Conservation (phyloP, 768 basidiomycete species). For the Agaricus sinodeliciosus region DNA sequence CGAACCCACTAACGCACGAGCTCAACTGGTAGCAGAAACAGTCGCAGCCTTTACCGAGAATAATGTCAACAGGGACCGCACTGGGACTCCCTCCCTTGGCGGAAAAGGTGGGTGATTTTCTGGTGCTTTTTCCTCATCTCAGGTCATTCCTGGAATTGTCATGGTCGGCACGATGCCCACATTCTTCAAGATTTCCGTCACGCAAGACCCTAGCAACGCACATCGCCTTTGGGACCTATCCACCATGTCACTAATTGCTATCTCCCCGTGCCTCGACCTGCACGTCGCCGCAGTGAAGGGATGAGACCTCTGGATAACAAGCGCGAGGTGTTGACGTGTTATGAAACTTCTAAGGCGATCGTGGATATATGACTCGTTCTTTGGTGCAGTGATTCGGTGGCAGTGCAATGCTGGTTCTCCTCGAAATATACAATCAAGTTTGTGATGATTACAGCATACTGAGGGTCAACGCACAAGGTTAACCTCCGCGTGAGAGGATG, state of each 20-base stretch:
- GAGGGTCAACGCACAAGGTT: no score
- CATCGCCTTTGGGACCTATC: slow-evolving; percentile 16
- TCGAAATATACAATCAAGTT: no score
- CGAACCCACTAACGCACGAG: slow-evolving; percentile 5
- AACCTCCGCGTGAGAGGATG: no score
- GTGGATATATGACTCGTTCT: no score
- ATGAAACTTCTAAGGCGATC: slow-evolving; percentile 22
- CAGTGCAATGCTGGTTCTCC: no score
- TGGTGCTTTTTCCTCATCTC: no score
- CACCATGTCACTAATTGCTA: slow-evolving; percentile 15
- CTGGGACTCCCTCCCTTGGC: slow-evolving; percentile 10
- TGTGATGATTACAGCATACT: no score
- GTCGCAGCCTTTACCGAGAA: slow-evolving; percentile 20
- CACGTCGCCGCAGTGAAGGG: slow-evolving; percentile 17
- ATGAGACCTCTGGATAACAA: slow-evolving; percentile 26
- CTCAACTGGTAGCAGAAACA: slow-evolving; percentile 16
- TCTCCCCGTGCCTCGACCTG: slow-evolving; percentile 17
- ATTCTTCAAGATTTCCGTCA: slow-evolving; percentile 25
- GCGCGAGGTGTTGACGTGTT: slow-evolving; percentile 19
- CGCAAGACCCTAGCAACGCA: slow-evolving; percentile 14
- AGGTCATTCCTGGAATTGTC: slow-evolving; percentile 22
- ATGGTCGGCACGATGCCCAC: slow-evolving; percentile 23
- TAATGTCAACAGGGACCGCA: slow-evolving; percentile 15
- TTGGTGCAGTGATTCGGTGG: background rate
- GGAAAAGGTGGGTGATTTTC: background rate